Evolutionary conservation across 495 filamentous ascomycete species (phyloP).

Genomic region (Penicillium mononematosum): DNA sequence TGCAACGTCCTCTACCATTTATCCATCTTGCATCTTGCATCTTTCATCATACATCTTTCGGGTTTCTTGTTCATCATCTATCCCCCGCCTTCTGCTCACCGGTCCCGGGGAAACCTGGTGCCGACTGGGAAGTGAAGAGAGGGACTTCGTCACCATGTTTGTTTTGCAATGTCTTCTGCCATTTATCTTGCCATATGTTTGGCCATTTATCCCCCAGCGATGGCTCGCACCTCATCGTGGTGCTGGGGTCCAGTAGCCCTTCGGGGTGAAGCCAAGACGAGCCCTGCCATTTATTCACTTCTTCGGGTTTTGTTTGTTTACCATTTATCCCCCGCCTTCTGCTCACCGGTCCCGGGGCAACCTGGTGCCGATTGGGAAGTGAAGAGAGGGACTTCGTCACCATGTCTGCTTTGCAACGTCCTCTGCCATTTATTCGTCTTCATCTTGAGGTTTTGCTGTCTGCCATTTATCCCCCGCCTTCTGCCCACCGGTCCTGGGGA

Average conservation of each 20-base stretch:
- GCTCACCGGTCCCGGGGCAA: background rate
- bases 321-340: background rate
- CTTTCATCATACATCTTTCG: no score
- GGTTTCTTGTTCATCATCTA: no score
- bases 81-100: background rate
- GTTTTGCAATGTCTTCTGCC: no score
- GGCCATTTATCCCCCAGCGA: no score
- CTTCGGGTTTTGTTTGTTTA: background rate
- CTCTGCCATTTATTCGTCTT: background rate
- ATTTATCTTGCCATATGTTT: no score
- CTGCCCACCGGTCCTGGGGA: background rate
- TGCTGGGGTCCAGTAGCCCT: no score
- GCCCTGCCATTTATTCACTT: background rate
- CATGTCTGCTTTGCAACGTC: background rate
- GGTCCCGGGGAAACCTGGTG: background rate
- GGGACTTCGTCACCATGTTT: background rate
- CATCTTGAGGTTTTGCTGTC: no score
- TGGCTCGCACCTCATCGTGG: no score
- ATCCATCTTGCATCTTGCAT: background rate
- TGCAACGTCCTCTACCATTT: background rate
- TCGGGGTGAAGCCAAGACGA: no score
- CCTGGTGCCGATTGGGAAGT: background rate
- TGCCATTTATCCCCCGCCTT: background rate
- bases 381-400: slow-evolving; percentile 1
- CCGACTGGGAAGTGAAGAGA: background rate